A percentile compares a stretch with the other conserved stretches of the same genome.
Evolutionary conservation across 106 monocot genomes (phyloP).

Genomic region (Alisma plantagoaquatica): DNA sequence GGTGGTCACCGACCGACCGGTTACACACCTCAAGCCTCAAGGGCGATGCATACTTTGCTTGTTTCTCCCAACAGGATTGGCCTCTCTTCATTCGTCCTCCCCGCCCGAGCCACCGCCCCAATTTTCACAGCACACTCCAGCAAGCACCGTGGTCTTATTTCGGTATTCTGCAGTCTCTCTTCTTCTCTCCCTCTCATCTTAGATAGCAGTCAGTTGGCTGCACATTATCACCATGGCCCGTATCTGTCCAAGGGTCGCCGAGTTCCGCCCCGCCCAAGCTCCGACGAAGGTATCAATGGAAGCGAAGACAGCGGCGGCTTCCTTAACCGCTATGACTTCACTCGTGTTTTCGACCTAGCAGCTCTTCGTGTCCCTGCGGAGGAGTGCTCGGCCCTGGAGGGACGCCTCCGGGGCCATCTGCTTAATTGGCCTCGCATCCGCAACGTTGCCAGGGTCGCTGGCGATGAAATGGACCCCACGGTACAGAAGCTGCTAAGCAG

Average conservation of each 20-base stretch:
- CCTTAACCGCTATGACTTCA: conserved; percentile 27
- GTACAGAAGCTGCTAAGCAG: conserved; percentile 9
- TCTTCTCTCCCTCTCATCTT: neutral
- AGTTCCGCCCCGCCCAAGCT: neutral
- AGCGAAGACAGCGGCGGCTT: neutral
- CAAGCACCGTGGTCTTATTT: no score
- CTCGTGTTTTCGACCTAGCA: conserved; percentile 54
- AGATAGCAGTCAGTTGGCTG: neutral
- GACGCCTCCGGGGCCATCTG: conserved; percentile 93
- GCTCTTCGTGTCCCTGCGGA: conserved; percentile 67
- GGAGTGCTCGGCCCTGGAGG: conserved; percentile 64
- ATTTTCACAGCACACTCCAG: neutral
- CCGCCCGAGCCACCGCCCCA: neutral
- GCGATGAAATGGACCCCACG: conserved; percentile 63
- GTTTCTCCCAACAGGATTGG: no score
- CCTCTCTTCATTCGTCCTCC: neutral
- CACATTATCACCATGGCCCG: conserved; percentile 24
- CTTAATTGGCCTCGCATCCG: conserved; percentile 97
- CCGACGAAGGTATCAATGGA: neutral
- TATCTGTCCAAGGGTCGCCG: conserved; percentile 29
- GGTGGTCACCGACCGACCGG: no score
- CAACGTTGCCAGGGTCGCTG: conserved; percentile 62
- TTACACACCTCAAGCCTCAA: no score
- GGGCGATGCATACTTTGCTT: no score
- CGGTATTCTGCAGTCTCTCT: no score